Percentiles rank a stretch among this genome's conserved stretches.
Conservation (phyloP, 441 rosid genomes). For the Jatropha multifida region DNA sequence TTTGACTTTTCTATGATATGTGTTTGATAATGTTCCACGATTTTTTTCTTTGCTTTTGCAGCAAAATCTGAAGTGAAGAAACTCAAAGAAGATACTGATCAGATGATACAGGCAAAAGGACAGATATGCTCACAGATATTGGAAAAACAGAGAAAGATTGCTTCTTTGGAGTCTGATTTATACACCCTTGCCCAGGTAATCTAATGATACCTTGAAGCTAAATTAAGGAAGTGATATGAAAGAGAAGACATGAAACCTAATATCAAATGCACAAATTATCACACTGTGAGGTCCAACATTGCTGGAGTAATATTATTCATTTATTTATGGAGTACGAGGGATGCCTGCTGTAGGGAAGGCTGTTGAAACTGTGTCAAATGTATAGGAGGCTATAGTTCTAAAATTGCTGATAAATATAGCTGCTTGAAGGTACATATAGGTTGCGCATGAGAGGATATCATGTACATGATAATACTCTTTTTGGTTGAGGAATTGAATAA, state of each 20-base stretch:
- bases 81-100: conserved; percentile 51
- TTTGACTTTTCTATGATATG: background rate
- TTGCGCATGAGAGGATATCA: background rate
- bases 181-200: conserved; percentile 57
- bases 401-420: background rate
- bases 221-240: background rate
- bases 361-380: background rate
- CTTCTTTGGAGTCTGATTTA: conserved; percentile 59
- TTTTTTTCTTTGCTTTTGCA: conserved; percentile 27
- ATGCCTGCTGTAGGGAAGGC: background rate
- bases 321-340: background rate
- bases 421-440: background rate
- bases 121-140: conserved; percentile 51
- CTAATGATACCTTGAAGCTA: background rate
- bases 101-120: conserved; percentile 53
- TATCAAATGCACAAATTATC: background rate
- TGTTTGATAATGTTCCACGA: background rate
- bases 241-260: background rate
- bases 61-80: conserved; percentile 49
- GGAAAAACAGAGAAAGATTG: conserved; percentile 55
- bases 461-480: background rate
- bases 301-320: background rate
- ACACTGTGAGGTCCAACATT: background rate
- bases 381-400: background rate
- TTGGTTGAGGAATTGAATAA: background rate